Percentiles rank a stretch among this genome's conserved stretches.
These are phyloP conservation scores for Haplographium delicatum DNA, from an alignment of 495 filamentous ascomycete species.

Conservation along the genomic window DNA sequence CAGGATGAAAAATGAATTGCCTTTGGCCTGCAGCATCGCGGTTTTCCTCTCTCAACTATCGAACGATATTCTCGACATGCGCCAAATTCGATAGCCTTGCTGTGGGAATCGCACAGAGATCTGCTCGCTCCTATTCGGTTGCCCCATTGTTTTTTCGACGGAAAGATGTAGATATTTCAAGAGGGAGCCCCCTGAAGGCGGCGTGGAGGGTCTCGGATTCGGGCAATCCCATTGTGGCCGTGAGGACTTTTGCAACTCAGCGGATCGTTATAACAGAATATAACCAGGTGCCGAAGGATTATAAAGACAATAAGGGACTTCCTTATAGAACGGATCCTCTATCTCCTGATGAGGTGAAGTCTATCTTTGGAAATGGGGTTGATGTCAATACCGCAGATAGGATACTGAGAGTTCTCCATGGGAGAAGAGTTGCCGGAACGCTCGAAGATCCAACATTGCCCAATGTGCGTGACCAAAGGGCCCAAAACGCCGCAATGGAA, in stretches of 20 bases:
- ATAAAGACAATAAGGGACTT: constrained; percentile 41
- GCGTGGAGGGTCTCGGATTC: neutral
- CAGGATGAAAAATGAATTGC: constrained; percentile 16
- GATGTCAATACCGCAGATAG: constrained; percentile 52
- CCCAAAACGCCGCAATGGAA: constrained; percentile 46
- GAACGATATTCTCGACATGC: constrained; percentile 18
- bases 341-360: constrained; percentile 47
- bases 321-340: constrained; percentile 43
- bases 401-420: constrained; percentile 64
- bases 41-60: constrained; percentile 14
- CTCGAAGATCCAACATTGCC: constrained; percentile 49
- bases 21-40: constrained; percentile 20
- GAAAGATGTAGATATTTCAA: neutral
- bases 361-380: constrained; percentile 56
- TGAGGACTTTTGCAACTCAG: constrained; percentile 10
- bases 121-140: constrained; percentile 13
- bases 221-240: neutral
- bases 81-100: constrained; percentile 19
- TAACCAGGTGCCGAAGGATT: constrained; percentile 39
- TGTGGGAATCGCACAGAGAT: constrained; percentile 13
- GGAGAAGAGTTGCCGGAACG: constrained; percentile 68
- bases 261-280: constrained; percentile 30
- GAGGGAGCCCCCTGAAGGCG: neutral
- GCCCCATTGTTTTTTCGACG: neutral
- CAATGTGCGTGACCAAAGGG: constrained; percentile 28